Evolutionary conservation across 2,329 filamentous ascomycete species (phyloP).

Genomic region (Sporothrix inflata): DNA sequence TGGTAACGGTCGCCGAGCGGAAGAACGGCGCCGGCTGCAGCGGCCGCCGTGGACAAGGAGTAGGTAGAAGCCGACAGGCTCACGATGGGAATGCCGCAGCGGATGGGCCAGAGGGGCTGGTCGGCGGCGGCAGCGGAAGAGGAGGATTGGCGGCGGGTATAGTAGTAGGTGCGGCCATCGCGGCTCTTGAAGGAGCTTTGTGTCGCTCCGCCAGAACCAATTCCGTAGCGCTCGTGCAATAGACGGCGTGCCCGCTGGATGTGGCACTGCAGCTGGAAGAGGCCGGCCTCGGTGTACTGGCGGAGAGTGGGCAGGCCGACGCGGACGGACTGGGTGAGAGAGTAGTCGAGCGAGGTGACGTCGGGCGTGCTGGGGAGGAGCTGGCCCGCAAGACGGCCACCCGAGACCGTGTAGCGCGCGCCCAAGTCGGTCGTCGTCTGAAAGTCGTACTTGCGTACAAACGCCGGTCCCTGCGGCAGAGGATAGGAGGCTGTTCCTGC

Average conservation of each 20-base stretch:
- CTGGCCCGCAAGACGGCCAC: constrained; percentile 4
- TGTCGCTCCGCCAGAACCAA: background rate
- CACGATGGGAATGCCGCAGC: constrained; percentile 41
- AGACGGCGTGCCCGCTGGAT: background rate
- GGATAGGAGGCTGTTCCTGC: constrained; percentile 9
- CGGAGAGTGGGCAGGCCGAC: constrained; percentile 43
- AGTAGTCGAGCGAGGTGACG: constrained; percentile 45
- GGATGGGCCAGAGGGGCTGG: constrained; percentile 26
- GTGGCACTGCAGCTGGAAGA: constrained; percentile 30
- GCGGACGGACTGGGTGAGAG: constrained; percentile 46
- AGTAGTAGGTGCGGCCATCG: constrained; percentile 20
- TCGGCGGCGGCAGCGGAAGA: background rate
- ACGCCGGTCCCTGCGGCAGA: background rate
- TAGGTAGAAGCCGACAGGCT: constrained; percentile 48
- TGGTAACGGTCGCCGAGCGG: constrained; percentile 47
- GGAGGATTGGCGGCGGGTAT: constrained; percentile 6
- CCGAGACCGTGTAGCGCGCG: constrained; percentile 44
- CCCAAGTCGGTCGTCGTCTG: constrained; percentile 45
- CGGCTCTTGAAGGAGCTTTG: constrained; percentile 4
- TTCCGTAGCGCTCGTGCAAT: constrained; percentile 20
- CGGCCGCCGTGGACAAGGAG: constrained; percentile 37
- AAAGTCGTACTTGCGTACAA: constrained; percentile 35
- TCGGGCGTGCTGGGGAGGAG: background rate
- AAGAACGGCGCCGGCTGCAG: background rate
- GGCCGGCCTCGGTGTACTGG: constrained; percentile 31